A percentile compares a stretch with the other conserved stretches of the same genome.
These are phyloP conservation scores for Colletotrichum sp. DNA, from an alignment of 2,329 filamentous ascomycete genomes.

Conservation along the genomic window DNA sequence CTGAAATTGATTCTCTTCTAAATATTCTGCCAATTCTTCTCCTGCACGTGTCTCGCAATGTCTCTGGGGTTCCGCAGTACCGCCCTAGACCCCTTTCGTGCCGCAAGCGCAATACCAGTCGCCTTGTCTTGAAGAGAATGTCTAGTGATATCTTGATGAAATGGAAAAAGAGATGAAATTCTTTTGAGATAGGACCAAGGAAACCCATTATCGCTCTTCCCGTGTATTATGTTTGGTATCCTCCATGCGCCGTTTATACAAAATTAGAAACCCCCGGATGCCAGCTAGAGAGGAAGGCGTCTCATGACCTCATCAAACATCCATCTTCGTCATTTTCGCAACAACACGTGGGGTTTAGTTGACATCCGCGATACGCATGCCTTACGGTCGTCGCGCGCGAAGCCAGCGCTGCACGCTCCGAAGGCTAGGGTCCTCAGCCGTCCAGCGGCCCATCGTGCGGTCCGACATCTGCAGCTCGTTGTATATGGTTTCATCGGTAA, in stretches of 20 bases:
- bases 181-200: not conserved
- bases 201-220: not conserved
- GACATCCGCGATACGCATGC: not conserved
- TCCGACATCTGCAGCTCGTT: constrained; percentile 59
- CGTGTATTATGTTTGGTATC: not conserved
- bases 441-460: constrained; percentile 64
- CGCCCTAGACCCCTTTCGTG: not conserved
- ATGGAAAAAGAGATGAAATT: not conserved
- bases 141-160: not conserved
- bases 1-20: not conserved
- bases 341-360: not conserved
- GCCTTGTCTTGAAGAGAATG: not conserved
- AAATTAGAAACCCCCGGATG: not conserved
- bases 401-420: constrained; percentile 65
- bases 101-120: not conserved
- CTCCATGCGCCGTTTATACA: constrained; percentile 15
- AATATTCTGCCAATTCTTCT: not conserved
- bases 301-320: not conserved
- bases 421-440: constrained; percentile 64
- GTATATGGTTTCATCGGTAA: constrained; percentile 67
- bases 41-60: not conserved
- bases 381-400: constrained; percentile 40
- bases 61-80: not conserved
- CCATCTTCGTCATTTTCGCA: not conserved
- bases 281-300: not conserved